Conservation (phyloP, 2,329 filamentous ascomycete genomes). For the Teratosphaeria nubilosa region DNA sequence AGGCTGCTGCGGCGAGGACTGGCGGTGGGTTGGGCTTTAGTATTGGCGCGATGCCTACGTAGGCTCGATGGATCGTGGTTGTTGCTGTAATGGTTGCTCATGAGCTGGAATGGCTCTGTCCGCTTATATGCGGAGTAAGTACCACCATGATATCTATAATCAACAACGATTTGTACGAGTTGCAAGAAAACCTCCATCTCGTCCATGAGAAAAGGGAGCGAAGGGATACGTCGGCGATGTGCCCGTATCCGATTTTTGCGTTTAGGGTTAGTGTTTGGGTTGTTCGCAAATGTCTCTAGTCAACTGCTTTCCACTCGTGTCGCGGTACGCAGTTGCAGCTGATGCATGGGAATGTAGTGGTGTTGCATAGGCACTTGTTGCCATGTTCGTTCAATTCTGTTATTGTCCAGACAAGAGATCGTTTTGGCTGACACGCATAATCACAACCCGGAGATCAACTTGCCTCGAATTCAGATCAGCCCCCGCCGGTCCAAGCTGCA, state of each 20-base stretch:
- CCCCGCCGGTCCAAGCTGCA: too few species aligned
- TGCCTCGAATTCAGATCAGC: too few species aligned
- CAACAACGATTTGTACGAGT: background rate
- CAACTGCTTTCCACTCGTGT: background rate
- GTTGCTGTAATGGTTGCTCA: background rate
- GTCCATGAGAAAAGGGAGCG: background rate
- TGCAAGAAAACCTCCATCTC: too few species aligned
- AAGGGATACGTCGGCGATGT: background rate
- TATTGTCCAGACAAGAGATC: too few species aligned
- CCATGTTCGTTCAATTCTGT: too few species aligned
- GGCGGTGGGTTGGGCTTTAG: background rate
- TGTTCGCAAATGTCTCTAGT: background rate
- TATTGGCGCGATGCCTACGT: background rate
- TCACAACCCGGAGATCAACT: too few species aligned
- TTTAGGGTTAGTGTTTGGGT: background rate
- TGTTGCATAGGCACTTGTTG: too few species aligned
- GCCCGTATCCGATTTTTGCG: background rate
- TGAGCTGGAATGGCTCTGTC: background rate
- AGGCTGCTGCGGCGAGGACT: background rate
- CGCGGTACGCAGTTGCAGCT: too few species aligned
- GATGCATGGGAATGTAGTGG: background rate
- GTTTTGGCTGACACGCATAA: too few species aligned
- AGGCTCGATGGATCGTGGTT: background rate
- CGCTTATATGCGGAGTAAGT: background rate
- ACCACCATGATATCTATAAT: background rate